Evolutionary conservation across 345 rosid species (phyloP), one percentile per base, ranked within the genome.

Genomic region (Rhizophora apiculata): DNA sequence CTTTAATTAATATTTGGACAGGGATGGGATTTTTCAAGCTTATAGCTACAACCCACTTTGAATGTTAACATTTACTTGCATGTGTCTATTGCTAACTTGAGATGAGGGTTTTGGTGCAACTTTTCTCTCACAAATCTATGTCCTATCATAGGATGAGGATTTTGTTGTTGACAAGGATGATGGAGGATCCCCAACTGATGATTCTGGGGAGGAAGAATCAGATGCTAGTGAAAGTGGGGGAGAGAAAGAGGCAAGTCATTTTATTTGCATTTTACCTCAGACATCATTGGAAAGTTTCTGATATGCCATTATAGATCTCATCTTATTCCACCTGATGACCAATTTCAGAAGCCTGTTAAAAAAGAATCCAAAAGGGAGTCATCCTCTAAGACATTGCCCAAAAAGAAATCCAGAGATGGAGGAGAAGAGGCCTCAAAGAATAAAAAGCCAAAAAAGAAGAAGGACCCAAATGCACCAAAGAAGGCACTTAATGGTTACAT

Each of bases 401-500:
- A 92, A 87, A 92, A 82, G 89, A 95, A 86, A 81, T 60, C 74
- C 22, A 80, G 72, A 74, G 96, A 82, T 16, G 85, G 80, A 52
- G 91, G 83, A 21, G 98, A 90, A 73, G 93, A 88, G 16, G 78
- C 87, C 53, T 77, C 85, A 24, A 95, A 86, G 83, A 92, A 84
- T 89, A 95, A 76, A 70, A 92, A 86, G 60, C 89, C 62, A 75
- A 91, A 92, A 71, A 90, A 82, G 89, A 89, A 89, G 81, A 95
- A 95, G 78, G 99, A 95, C 84, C 98, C 99, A 7, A 95, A 92
- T 73, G 98, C 98, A 53, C 97, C 99, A 32, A 92, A 92, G 78
- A 80, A 85, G 74, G 92, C 99, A 1, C 67, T 82, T 86, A 74
- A 92, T 73, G 88, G 90, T 71, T 94, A 79, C 84, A 80, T 87